Conservation (phyloP, 148 eudicot species). For the Amaranthus hypochondriacus region DNA sequence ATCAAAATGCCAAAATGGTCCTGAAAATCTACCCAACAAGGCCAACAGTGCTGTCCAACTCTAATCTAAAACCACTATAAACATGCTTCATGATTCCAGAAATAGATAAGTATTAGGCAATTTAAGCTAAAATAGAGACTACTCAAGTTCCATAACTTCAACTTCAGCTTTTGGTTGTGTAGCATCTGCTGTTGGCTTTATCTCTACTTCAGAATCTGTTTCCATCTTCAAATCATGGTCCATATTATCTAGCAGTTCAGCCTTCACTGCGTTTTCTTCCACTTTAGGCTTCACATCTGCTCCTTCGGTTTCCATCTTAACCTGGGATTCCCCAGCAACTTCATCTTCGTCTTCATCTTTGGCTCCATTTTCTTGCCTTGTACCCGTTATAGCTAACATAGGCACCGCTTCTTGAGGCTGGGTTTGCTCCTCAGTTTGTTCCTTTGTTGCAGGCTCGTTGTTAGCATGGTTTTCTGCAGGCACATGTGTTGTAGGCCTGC, state of each 20-base stretch:
- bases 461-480: slow-evolving; percentile 17
- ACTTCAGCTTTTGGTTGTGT: slow-evolving; percentile 20
- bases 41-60: background rate
- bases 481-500: slow-evolving; percentile 25
- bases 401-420: slow-evolving; percentile 10
- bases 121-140: background rate
- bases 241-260: slow-evolving; percentile 5
- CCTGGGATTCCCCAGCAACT: slow-evolving; percentile 18
- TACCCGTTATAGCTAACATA: slow-evolving; percentile 8
- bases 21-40: slow-evolving; percentile 23
- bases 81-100: slow-evolving; percentile 6
- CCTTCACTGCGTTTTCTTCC: slow-evolving; percentile 24
- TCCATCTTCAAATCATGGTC: slow-evolving; percentile 18
- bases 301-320: slow-evolving; percentile 31
- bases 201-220: slow-evolving; percentile 17
- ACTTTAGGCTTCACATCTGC: slow-evolving; percentile 22
- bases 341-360: slow-evolving; percentile 30
- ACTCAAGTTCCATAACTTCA: slow-evolving; percentile 51
- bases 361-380: slow-evolving; percentile 27
- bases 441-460: too few relatives aligned
- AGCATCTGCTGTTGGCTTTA: slow-evolving; percentile 18
- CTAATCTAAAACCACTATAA: slow-evolving; percentile 9
- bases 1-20: slow-evolving; percentile 33
- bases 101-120: too few relatives aligned
- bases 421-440: slow-evolving; percentile 12